Evolutionary conservation across 1,139 yeast species (phyloP), one percentile per base, ranked within the genome.

Genomic region (Blastobotrys persicus): DNA sequence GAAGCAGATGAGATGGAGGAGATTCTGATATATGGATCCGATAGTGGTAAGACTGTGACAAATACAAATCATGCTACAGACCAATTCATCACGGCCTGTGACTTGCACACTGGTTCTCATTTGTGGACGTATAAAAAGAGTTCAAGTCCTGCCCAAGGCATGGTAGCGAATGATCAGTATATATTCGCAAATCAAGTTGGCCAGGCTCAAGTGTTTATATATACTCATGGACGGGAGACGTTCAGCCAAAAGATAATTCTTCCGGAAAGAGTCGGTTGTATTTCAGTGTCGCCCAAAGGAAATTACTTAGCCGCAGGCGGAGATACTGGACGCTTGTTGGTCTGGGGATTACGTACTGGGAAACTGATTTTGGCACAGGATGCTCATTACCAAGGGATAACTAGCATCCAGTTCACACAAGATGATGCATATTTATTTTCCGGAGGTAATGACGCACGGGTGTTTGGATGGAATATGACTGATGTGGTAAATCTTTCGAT

Each of bases 261-360:
- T 11, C 97, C 98, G 0, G 98, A 88, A 66, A 81, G 80, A 49
- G 68, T 91, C 43, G 68, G 77, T 12, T 79, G 88, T 62, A 64
- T 92, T 48, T 75, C 78, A 0, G 60, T 78, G 1, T 71, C 78
- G 13, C 74, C 74, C 13, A 77, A 75, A 47, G 66, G 64, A 3
- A 58, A 58, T 12, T 88, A 88, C 81, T 69, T 91, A 35, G 76
- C 84, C 9, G 84, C 80, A 2, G 95, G 87, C 55, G 88, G 89
- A 47, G 75, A 92, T 46, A 63, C 83, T 13, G 98, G 98, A 12
- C 79, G 83, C 59, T 59, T 92, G 18, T 86, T 85, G 62, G 66
- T 91, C 2, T 92, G 98, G 98, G 96, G 88, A 59, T 62, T 88
- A 47, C 66, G 76, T n/a, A 83, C 94, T 2, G 97, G 98, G 1